Evolutionary conservation across 768 basidiomycete species (phyloP), one percentile per base, ranked within the genome.

Genomic region (Pleurotus platypus): DNA sequence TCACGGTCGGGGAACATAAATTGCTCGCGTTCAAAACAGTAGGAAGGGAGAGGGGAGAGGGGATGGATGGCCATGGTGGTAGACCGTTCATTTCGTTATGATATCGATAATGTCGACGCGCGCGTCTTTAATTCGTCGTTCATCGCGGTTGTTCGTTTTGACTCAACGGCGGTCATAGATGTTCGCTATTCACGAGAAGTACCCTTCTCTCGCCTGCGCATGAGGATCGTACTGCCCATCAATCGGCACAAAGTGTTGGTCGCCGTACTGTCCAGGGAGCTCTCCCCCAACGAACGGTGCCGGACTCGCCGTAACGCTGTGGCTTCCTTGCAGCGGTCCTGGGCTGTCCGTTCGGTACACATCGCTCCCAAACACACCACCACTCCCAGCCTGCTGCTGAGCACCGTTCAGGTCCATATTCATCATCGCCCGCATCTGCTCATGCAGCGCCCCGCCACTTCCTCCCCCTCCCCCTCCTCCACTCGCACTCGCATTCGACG

Each of bases 351-450:
- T 76, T 30, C 79, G 68, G 63, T 73, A 77, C 62, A 73, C 65
- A 8, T 68, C 67, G 61, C 55, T 4, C 50, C 51, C 55, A 30
- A 55, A 47, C 46, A 55, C 57, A 47, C 55, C 54, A 26, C 50
- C 48, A 57, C 53, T 58, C 26, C 35, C 59, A 39, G 62, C 59
- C 57, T 16, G 60, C 35, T 48, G 38, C 62, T 38, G 61, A 61
- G 27, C 22, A 9, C 66, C 68, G 66, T 50, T 69, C 70, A 72
- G 56, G 46, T 59, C 64, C 62, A 71, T 66, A 48, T 61, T 68
- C 71, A 72, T 72, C 73, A 80, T 75, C 66, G 73, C 72, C 62
- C 72, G 61, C 74, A 78, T 76, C 66, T 78, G 76, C 60, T 77
- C 77, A 42, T 76, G 71, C 59, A 78, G 61, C 57, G 69, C 71